Evolutionary conservation across 352 stramenopile genomes (phyloP).

Genomic region (Pythium scleroteichum): DNA sequence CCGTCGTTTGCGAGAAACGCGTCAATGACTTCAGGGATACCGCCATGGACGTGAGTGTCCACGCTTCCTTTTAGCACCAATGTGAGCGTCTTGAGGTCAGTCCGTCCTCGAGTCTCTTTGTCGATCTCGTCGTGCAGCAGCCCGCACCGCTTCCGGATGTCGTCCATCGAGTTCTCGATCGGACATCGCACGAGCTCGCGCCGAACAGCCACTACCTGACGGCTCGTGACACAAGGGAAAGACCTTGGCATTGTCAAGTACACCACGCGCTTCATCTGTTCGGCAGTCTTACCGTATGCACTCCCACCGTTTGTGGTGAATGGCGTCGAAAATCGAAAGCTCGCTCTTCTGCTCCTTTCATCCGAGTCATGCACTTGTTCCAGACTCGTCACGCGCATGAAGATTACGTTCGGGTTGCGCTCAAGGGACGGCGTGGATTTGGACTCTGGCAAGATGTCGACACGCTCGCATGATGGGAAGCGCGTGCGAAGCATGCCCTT

Average conservation of each 20-base stretch:
- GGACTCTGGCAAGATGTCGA: conserved; percentile 57
- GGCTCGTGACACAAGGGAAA: conserved; percentile 57
- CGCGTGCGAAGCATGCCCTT: conserved; percentile 54
- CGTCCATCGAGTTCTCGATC: conserved; percentile 77
- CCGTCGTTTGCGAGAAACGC: conserved; percentile 43
- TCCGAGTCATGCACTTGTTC: conserved; percentile 1
- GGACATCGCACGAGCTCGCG: conserved; percentile 57
- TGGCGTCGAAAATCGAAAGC: conserved; percentile 55
- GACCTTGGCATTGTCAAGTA: conserved; percentile 38
- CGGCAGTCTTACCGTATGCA: conserved; percentile 63
- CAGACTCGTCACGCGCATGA: conserved; percentile 47
- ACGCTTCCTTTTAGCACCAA: conserved; percentile 82
- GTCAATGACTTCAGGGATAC: conserved; percentile 71
- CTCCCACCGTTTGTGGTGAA: conserved; percentile 43
- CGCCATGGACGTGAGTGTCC: conserved; percentile 76
- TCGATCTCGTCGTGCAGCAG: conserved; percentile 56
- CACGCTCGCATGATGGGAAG: conserved; percentile 54
- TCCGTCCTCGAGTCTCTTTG: conserved; percentile 46
- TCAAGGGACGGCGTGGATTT: conserved; percentile 42
- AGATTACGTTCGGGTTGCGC: conserved; percentile 60
- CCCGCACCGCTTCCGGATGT: conserved; percentile 64
- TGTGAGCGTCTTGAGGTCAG: conserved; percentile 73
- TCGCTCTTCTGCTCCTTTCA: not conserved
- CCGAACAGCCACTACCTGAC: conserved; percentile 41
- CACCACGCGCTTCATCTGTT: conserved; percentile 76